A percentile compares a stretch with the other conserved stretches of the same genome.
These are phyloP conservation scores for Aspergillus hancockii DNA, from an alignment of 495 filamentous ascomycete species.

Conservation along the genomic window DNA sequence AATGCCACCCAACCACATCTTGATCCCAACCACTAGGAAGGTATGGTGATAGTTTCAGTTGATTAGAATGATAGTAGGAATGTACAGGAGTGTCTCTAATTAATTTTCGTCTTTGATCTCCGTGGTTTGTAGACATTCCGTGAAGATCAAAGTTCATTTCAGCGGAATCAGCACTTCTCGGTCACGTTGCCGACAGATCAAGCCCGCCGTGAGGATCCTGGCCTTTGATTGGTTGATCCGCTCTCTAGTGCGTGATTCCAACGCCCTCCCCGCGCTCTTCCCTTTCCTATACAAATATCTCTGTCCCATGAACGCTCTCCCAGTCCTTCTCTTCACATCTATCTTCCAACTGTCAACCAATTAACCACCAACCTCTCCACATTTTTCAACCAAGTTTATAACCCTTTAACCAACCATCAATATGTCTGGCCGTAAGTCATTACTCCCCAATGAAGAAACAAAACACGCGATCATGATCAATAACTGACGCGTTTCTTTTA, in stretches of 20 bases:
- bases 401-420: conserved; percentile 42
- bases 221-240: conserved; percentile 43
- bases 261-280: conserved; percentile 29
- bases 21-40: conserved; percentile 40
- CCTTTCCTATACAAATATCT: conserved; percentile 49
- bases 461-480: conserved; percentile 1
- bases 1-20: conserved; percentile 31
- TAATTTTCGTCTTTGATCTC: conserved; percentile 22
- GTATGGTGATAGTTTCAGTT: conserved; percentile 20
- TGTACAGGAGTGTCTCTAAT: conserved; percentile 20
- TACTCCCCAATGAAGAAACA: not conserved
- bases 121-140: conserved; percentile 23
- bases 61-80: conserved; percentile 14
- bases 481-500: conserved; percentile 42
- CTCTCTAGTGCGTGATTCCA: conserved; percentile 45
- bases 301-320: conserved; percentile 32
- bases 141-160: conserved; percentile 31
- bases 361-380: conserved; percentile 34
- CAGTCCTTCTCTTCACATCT: conserved; percentile 45
- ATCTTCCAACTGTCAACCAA: conserved; percentile 38
- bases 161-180: conserved; percentile 26
- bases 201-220: conserved; percentile 30
- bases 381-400: conserved; percentile 27
- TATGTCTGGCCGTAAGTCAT: conserved; percentile 71
- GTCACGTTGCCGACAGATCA: conserved; percentile 38